A percentile compares a stretch with the other conserved stretches of the same genome.
These are phyloP conservation scores for Hypoxylon lenormandii DNA, from an alignment of 495 filamentous ascomycete genomes.

Conservation along the genomic window DNA sequence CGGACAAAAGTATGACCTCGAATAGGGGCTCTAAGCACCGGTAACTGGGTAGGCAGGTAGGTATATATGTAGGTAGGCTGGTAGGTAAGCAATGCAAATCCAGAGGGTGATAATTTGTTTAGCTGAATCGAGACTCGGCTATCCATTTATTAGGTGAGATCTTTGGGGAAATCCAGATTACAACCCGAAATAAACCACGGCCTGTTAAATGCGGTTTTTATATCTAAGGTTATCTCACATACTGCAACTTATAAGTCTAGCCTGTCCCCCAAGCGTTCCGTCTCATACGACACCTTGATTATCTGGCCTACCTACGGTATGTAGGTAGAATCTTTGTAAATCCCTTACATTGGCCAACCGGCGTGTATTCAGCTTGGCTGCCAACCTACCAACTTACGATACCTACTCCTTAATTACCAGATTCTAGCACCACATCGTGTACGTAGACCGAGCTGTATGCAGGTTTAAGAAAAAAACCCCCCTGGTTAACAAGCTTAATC, in stretches of 20 bases:
- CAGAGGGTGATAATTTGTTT: neutral
- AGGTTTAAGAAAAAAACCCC: neutral
- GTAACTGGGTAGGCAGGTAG: no score
- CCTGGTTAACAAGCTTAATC: neutral
- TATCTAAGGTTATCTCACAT: slow-evolving; percentile 30
- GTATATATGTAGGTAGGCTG: no score
- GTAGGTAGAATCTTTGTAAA: neutral
- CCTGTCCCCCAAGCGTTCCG: neutral
- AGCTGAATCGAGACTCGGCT: no score
- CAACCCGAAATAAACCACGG: neutral
- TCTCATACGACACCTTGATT: neutral
- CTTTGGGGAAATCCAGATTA: slow-evolving; percentile 19
- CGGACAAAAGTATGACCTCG: neutral
- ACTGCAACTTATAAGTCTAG: neutral
- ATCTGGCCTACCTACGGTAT: no score
- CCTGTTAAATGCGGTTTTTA: slow-evolving; percentile 3
- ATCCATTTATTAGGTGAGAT: slow-evolving; percentile 2
- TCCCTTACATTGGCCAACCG: slow-evolving; percentile 4
- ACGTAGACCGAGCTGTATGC: no score
- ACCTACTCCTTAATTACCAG: no score
- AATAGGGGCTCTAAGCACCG: neutral
- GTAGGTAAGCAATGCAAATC: neutral
- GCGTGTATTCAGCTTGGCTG: no score
- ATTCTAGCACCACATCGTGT: no score
- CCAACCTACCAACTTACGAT: no score